phyloP scores from a whole-genome alignment of 2,329 filamentous ascomycete species.

The Monosporascus sp. region DNA sequence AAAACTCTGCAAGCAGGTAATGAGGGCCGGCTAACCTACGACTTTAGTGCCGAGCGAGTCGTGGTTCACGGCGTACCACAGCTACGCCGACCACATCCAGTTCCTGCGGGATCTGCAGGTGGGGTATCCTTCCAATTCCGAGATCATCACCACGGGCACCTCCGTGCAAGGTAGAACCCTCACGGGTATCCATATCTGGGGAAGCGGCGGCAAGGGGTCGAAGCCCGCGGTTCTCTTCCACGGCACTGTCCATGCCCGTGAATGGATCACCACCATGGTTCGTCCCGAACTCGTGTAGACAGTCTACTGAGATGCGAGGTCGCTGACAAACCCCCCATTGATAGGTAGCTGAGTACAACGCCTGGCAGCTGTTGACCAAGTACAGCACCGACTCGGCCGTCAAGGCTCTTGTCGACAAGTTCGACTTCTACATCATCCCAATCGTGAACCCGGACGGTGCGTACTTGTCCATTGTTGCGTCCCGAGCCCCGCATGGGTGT shows the following conservation, averaged over 20 bases:
- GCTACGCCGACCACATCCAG: constrained; percentile 45
- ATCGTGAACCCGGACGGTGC: constrained; percentile 48
- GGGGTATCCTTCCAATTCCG: constrained; percentile 40
- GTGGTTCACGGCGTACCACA: constrained; percentile 51
- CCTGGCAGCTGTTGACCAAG: constrained; percentile 40
- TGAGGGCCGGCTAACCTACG: background rate
- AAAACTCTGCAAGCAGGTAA: background rate
- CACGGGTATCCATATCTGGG: constrained; percentile 54
- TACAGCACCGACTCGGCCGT: constrained; percentile 36
- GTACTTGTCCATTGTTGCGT: background rate
- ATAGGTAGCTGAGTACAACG: constrained; percentile 41
- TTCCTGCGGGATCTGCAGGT: constrained; percentile 43
- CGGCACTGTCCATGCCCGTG: constrained; percentile 33
- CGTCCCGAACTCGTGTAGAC: background rate
- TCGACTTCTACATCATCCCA: constrained; percentile 55
- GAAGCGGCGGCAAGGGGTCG: constrained; percentile 36
- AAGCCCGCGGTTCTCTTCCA: constrained; percentile 48
- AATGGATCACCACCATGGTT: constrained; percentile 27
- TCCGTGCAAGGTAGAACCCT: constrained; percentile 48
- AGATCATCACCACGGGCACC: constrained; percentile 42
- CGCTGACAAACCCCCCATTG: constrained; percentile 3
- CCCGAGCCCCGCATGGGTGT: background rate
- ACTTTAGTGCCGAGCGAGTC: constrained; percentile 27
- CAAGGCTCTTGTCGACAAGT: constrained; percentile 45
- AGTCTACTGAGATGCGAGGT: too few relatives aligned